Evolutionary conservation across 768 basidiomycete species (phyloP), one percentile per base, ranked within the genome.

Genomic region (Chalciporus chontae): DNA sequence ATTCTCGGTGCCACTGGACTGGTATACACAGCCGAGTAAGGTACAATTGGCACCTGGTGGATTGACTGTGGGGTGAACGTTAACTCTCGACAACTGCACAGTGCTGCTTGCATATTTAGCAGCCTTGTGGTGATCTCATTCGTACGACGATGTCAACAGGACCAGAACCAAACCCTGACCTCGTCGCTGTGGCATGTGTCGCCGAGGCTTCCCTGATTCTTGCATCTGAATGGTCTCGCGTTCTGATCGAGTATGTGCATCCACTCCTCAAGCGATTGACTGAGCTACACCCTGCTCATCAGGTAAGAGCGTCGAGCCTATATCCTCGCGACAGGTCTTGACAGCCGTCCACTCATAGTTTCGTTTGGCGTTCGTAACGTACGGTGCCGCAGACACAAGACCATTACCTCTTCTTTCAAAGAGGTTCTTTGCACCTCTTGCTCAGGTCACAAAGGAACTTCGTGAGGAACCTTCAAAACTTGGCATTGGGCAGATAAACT

Each of bases 141-240:
- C 27, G 24, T n/a, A 29, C 17, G 17, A 40, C 31, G 14, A 66
- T 66, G 64, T 62, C 65, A 18, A 19, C 49, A 2, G 37, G 26
- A 21, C 45, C 45, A 18, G 67, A 67, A n/a, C 4, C 37, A 36
- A 38, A 31, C 15, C 31, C 31, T 21, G 70, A 73, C 52, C 53
- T 72, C 40, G 57, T 72, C 43, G 80, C 82, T 15, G 65, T 87
- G 26, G 79, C 77, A 0, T 74, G 80, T 48, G 77, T 87, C 47
- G 71, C 82, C 51, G 85, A 87, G 44, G 76, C 81, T 1, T 85
- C 86, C 5, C 64, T 79, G 2, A 56, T 72, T 4, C 69, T 88
- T 4, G 75, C 73, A 8, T 55, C 69, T 3, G 77, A 83, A 60
- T 87, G 84, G 84, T 51, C 59, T 0, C 61, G 60, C 8, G 52